These are phyloP conservation scores for Arachis hypogaea DNA, from an alignment of 306 rosid species.

Conservation along the genomic window DNA sequence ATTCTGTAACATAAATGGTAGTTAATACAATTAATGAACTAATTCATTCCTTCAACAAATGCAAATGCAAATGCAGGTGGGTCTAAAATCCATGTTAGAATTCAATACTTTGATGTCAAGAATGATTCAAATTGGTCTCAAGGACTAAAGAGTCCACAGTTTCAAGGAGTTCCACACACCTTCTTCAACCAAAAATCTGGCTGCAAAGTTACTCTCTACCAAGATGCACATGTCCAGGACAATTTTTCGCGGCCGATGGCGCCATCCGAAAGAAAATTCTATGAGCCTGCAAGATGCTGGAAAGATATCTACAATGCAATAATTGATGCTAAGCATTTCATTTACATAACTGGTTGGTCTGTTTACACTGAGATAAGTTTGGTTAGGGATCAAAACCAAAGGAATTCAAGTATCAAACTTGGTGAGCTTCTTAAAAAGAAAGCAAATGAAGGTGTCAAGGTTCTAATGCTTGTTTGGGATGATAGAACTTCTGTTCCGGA, in stretches of 20 bases:
- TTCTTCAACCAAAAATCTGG: slow-evolving; percentile 62
- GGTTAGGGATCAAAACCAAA: slow-evolving; percentile 53
- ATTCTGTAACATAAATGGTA: no score
- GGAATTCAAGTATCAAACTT: slow-evolving; percentile 45
- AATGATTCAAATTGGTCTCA: slow-evolving; percentile 60
- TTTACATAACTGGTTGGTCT: slow-evolving; percentile 92
- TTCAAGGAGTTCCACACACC: slow-evolving; percentile 64
- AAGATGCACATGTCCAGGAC: slow-evolving; percentile 68
- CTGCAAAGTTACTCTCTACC: slow-evolving; percentile 76
- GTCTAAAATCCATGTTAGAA: slow-evolving; percentile 57
- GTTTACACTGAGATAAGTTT: slow-evolving; percentile 62
- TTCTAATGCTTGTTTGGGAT: slow-evolving; percentile 87
- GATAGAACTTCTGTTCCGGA: slow-evolving; percentile 68
- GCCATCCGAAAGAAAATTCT: slow-evolving; percentile 24
- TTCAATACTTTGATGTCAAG: slow-evolving; percentile 47
- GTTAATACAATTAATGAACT: not conserved
- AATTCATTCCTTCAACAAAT: not conserved
- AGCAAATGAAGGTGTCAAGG: slow-evolving; percentile 73
- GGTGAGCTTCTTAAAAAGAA: slow-evolving; percentile 75
- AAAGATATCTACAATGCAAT: slow-evolving; percentile 76
- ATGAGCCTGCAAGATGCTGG: slow-evolving; percentile 65
- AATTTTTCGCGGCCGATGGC: slow-evolving; percentile 28
- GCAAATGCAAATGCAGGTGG: slow-evolving; percentile 23
- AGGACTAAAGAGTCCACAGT: slow-evolving; percentile 53
- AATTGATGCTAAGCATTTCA: slow-evolving; percentile 56